Percentiles rank a stretch among this genome's conserved stretches.
These are phyloP conservation scores for Hypoxylon sp. DNA, from an alignment of 2,329 filamentous ascomycete genomes.

Conservation along the genomic window DNA sequence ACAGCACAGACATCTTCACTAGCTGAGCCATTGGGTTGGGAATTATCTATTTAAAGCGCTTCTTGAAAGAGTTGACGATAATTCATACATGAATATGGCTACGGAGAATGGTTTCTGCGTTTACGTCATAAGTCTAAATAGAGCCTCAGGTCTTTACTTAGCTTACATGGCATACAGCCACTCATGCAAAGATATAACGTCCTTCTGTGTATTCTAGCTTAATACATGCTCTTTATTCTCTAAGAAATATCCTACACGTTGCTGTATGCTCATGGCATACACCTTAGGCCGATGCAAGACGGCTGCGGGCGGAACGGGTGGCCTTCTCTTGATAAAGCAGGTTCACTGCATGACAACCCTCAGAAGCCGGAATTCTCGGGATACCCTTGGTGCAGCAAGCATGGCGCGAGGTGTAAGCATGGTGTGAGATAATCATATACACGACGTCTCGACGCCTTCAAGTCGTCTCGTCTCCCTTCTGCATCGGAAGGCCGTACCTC, in stretches of 20 bases:
- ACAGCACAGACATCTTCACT: background rate
- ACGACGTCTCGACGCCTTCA: constrained; percentile 4
- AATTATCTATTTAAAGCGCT: too few relatives aligned
- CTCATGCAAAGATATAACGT: too few relatives aligned
- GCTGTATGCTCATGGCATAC: background rate
- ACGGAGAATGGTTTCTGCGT: too few relatives aligned
- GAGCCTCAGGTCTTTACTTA: too few relatives aligned
- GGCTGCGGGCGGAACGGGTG: background rate
- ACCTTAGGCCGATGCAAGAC: constrained; percentile 1
- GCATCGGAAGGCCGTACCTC: constrained; percentile 3
- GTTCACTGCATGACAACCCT: background rate
- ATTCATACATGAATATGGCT: too few relatives aligned
- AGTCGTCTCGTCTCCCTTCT: constrained; percentile 11
- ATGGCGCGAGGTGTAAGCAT: background rate
- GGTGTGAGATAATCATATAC: background rate
- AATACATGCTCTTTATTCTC: background rate
- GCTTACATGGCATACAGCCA: too few relatives aligned
- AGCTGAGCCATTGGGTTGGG: too few relatives aligned
- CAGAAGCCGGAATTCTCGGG: constrained; percentile 16
- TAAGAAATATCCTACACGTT: background rate
- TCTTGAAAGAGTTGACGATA: too few relatives aligned
- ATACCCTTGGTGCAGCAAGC: constrained; percentile 26
- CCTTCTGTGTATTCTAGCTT: background rate
- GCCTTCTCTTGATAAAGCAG: background rate
- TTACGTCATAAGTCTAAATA: too few relatives aligned